Evolutionary conservation across 2,329 filamentous ascomycete species (phyloP).

Genomic region (Graphilbum ipis-grandicollis): DNA sequence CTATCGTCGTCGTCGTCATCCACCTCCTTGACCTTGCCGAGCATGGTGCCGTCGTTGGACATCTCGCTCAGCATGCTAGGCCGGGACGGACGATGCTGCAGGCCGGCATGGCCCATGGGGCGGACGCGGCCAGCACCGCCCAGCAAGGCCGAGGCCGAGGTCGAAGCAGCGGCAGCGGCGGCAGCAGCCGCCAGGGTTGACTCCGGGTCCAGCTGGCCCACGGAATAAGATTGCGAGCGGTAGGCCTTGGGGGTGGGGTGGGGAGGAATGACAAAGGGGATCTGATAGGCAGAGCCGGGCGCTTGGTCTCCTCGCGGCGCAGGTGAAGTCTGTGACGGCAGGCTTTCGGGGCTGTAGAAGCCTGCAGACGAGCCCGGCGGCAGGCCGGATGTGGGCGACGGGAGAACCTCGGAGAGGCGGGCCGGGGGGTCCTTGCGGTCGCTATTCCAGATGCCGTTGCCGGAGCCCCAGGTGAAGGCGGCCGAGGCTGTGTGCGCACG

Average conservation of each 20-base stretch:
- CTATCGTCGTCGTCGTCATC: conserved; percentile 45
- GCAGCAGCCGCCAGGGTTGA: conserved; percentile 9
- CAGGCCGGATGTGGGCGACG: conserved; percentile 51
- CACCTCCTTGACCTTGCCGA: conserved; percentile 53
- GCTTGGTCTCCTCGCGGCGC: conserved; percentile 34
- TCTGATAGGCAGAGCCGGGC: conserved; percentile 36
- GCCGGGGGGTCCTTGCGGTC: conserved; percentile 64
- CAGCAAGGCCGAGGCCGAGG: conserved; percentile 9
- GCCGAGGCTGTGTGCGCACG: conserved; percentile 27
- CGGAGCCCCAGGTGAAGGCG: conserved; percentile 56
- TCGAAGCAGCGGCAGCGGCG: conserved; percentile 20
- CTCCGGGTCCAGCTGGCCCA: conserved; percentile 72
- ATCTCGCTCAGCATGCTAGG: conserved; percentile 62
- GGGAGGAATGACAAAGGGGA: conserved; percentile 74
- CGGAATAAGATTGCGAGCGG: conserved; percentile 91
- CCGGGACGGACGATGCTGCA: conserved; percentile 68
- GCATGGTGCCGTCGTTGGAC: conserved; percentile 42
- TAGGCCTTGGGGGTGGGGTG: conserved; percentile 87
- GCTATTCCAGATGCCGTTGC: conserved; percentile 63
- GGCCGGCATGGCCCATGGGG: conserved; percentile 40
- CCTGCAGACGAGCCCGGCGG: conserved; percentile 24
- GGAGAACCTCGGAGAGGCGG: conserved; percentile 56
- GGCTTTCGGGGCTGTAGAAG: conserved; percentile 31
- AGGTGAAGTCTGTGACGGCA: conserved; percentile 29
- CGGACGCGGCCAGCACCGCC: conserved; percentile 22